A percentile compares a stretch with the other conserved stretches of the same genome.
phyloP scores from a whole-genome alignment of 805 yeast genomes.

The Komagataella ulmi region DNA sequence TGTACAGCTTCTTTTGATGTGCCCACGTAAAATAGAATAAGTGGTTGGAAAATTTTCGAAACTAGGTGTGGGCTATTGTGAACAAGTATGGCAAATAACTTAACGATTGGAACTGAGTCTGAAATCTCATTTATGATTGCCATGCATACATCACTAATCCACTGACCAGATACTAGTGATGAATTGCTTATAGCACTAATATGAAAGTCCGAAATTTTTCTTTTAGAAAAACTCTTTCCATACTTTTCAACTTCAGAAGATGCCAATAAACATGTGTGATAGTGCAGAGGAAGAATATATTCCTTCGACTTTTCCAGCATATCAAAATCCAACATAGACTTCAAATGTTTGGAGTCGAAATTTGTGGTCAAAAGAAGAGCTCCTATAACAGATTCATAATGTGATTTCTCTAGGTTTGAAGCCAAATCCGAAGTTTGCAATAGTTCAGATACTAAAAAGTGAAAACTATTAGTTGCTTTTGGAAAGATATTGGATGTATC shows the following conservation, averaged over 20 bases:
- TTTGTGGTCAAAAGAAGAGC: not conserved
- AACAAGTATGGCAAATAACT: slow-evolving; percentile 20
- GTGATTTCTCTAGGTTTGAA: not conserved
- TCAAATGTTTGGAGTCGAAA: not conserved
- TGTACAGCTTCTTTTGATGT: slow-evolving; percentile 7
- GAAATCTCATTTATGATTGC: slow-evolving; percentile 21
- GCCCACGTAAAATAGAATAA: slow-evolving; percentile 15
- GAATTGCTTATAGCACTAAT: not conserved
- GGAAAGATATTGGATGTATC: not conserved
- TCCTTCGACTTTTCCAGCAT: not conserved
- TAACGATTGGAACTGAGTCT: slow-evolving; percentile 14
- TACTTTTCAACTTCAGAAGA: not conserved
- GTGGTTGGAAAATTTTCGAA: slow-evolving; percentile 12
- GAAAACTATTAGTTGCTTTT: not conserved
- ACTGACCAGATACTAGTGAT: not conserved
- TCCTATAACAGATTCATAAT: not conserved
- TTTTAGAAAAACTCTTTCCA: not conserved
- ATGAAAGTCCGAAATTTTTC: not conserved
- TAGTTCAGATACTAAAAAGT: not conserved
- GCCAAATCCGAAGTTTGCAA: not conserved
- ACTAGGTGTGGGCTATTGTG: slow-evolving; percentile 13
- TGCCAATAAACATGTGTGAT: not conserved
- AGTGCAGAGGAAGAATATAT: not conserved
- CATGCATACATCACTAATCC: not conserved
- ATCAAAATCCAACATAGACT: not conserved